phyloP scores from a whole-genome alignment of 2,329 filamentous ascomycete species.

The Coniochaeta sp. region DNA sequence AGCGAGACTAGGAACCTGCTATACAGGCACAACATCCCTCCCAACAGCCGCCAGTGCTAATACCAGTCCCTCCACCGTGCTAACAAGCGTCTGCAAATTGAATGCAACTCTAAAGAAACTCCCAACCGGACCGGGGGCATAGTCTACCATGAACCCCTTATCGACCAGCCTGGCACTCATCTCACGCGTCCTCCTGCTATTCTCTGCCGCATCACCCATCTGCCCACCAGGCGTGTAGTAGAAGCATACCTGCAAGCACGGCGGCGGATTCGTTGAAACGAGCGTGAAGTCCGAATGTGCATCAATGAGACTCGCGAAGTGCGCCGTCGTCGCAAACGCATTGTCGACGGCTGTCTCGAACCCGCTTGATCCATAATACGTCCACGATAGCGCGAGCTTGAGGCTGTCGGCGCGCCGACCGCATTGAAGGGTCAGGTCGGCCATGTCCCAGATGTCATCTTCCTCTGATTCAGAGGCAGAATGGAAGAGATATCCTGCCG shows the following conservation, averaged over 20 bases:
- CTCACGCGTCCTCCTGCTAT: conserved; percentile 39
- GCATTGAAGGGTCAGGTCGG: conserved; percentile 88
- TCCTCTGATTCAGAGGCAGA: too few species aligned
- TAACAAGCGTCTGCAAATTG: conserved; percentile 40
- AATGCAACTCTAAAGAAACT: conserved; percentile 53
- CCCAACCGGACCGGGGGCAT: conserved; percentile 47
- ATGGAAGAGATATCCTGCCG: conserved; percentile 84
- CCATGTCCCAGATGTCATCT: conserved; percentile 73
- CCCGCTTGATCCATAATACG: conserved; percentile 74
- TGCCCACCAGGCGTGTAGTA: conserved; percentile 62
- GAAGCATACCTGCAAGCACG: conserved; percentile 92
- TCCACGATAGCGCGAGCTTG: conserved; percentile 83
- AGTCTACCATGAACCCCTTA: conserved; percentile 53
- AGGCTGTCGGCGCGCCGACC: conserved; percentile 78
- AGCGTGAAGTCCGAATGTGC: conserved; percentile 55
- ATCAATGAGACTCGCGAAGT: conserved; percentile 55
- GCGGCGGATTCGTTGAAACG: conserved; percentile 67
- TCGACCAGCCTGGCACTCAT: conserved; percentile 40
- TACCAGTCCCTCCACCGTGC: too few species aligned
- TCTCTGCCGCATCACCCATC: conserved; percentile 34
- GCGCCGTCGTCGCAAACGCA: conserved; percentile 63
- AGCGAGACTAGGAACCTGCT: too few species aligned
- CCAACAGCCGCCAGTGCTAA: too few species aligned
- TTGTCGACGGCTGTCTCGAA: conserved; percentile 63
- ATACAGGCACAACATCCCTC: too few species aligned